Percentiles rank a stretch among this genome's conserved stretches.
Evolutionary conservation across 2,329 filamentous ascomycete genomes (phyloP).

Genomic region (Xenoacremonium recifei): DNA sequence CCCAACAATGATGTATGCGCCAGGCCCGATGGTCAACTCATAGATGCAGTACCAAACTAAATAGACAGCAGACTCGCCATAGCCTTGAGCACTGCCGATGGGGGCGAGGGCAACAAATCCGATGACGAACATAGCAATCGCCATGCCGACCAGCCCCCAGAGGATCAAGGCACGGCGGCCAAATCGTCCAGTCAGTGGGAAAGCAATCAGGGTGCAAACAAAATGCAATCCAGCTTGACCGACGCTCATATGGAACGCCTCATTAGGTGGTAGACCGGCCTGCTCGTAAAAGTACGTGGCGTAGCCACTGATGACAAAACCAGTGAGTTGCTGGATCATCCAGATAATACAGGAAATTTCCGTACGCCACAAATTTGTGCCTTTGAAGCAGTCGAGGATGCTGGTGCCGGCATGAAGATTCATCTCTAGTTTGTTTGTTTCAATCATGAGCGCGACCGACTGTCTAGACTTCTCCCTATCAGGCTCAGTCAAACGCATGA

Average conservation of each 20-base stretch:
- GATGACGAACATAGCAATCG: neutral
- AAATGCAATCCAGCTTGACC: neutral
- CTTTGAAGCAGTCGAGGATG: conserved; percentile 42
- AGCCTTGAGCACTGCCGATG: conserved; percentile 10
- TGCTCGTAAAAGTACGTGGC: conserved; percentile 1
- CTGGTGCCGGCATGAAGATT: conserved; percentile 30
- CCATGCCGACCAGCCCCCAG: neutral
- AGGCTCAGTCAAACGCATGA: conserved; percentile 26
- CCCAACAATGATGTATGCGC: conserved; percentile 38
- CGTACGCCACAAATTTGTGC: conserved; percentile 38
- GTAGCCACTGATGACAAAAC: neutral
- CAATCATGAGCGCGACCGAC: conserved; percentile 39
- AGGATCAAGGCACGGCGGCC: neutral
- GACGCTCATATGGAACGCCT: neutral
- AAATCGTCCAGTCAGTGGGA: neutral
- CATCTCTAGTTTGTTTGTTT: conserved; percentile 33
- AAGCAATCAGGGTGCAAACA: neutral
- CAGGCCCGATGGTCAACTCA: conserved; percentile 32
- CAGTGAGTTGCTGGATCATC: conserved; percentile 19
- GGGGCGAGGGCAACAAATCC: conserved; percentile 14
- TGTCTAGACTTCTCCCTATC: no score
- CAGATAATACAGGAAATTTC: conserved; percentile 34
- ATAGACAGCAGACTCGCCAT: neutral
- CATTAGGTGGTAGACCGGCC: neutral
- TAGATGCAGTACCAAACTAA: neutral